Evolutionary conservation across 202 grass and related monocot genomes (phyloP).

Genomic region (Sporobolus alterniflorus): DNA sequence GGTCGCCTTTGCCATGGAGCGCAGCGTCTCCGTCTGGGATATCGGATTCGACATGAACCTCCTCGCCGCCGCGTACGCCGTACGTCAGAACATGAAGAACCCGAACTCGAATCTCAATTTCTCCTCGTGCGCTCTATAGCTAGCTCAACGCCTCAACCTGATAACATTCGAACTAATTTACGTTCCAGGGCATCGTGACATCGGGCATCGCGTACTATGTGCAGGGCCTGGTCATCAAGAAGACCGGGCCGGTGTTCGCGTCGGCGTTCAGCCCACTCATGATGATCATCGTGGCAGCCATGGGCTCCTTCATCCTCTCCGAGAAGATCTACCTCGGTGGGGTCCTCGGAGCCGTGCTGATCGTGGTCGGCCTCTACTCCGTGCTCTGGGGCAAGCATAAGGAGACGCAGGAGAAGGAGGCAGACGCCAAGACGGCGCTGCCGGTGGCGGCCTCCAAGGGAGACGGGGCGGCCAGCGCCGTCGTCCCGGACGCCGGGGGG

Average conservation of each 20-base stretch:
- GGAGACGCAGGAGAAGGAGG: constrained; percentile 55
- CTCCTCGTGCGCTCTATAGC: neutral
- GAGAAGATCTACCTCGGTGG: constrained; percentile 90
- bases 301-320: constrained; percentile 85
- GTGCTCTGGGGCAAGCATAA: constrained; percentile 93
- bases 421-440: constrained; percentile 37
- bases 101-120: neutral
- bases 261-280: constrained; percentile 97
- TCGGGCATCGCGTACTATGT: constrained; percentile 96
- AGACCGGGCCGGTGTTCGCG: constrained; percentile 87
- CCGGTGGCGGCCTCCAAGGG: constrained; percentile 45
- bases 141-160: neutral
- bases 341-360: constrained; percentile 78
- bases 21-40: constrained; percentile 67
- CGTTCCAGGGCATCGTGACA: constrained; percentile 77
- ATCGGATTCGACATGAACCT: constrained; percentile 99
- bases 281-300: constrained; percentile 98
- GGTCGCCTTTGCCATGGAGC: constrained; percentile 91
- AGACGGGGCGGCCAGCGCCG: neutral
- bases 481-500: neutral
- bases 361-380: constrained; percentile 77
- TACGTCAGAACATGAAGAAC: constrained; percentile 18
- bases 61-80: constrained; percentile 93
- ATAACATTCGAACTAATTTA: neutral
- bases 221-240: constrained; percentile 87